Base-by-base conservation (phyloP, 2,329 filamentous ascomycete genomes). In the Cladophialophora exuberans region DNA sequence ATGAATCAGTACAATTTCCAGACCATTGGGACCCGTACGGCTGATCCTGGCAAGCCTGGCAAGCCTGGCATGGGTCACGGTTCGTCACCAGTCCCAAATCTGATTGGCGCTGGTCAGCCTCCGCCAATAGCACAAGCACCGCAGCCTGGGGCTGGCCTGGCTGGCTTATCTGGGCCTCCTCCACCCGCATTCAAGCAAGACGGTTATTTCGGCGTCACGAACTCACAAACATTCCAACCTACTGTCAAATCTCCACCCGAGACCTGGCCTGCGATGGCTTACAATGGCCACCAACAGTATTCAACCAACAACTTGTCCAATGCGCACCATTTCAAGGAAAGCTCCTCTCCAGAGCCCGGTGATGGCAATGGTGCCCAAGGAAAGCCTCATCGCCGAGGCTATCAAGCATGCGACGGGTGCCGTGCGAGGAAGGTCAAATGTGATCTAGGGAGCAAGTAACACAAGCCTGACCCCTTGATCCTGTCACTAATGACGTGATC, bases 381-480 rank as follows among this genome's bases (percentile, higher is more conserved):
- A 15, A 54, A 48, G 15, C 58, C 56, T 45, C 75, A 77, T 63
- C 72, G 75, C 38, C 74, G 75, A 50, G 74, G 74, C 55, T 78
- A 78, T 56, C 75, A 78, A 68, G 75, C 75, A 38, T 77, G 75
- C 66, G 74, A 77, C 65, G 72, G 74, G 25, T 77, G 75, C 63
- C 73, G 75, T 54, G 75, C 76, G 61, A 73, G 75, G 58, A 77
- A 77, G 62, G 75, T 78, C 57, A 77, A 77, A 62, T 77, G 75
- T 59, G 75, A 77, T 62, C 64, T 77, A 51, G 74, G 75, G 61
- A 76, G 74, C 76, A 70, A 52, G 73, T 64, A 30, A 42, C 28
- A 42, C 47, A 46, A 20, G 11, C n/a, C 20, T 13, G 4, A 28
- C 22, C 53, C 22, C 15, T 11, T 47, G 23, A 53, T 36, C 39